These are phyloP conservation scores for Lachancea mirantina DNA, from an alignment of 805 yeast genomes.

Conservation along the genomic window DNA sequence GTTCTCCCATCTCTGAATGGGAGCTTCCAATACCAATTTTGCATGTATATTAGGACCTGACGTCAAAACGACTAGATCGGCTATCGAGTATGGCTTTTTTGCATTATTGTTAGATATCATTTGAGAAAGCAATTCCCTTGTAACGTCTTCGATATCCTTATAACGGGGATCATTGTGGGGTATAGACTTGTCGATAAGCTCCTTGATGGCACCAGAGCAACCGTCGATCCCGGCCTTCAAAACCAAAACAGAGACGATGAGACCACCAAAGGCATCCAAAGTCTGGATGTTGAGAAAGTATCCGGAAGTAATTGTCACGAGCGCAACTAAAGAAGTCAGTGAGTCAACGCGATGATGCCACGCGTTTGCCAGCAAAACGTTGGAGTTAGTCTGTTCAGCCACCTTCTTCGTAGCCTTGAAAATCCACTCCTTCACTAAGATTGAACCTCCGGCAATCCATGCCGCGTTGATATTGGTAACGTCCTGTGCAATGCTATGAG, in stretches of 20 bases:
- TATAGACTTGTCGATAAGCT: constrained; percentile 69
- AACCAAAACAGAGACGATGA: constrained; percentile 73
- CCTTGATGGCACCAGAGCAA: constrained; percentile 59
- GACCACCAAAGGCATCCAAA: constrained; percentile 89
- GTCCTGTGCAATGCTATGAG: constrained; percentile 32
- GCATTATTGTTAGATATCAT: constrained; percentile 38
- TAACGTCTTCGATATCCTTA: constrained; percentile 33
- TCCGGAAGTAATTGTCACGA: constrained; percentile 81
- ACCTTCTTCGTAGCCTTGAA: constrained; percentile 75
- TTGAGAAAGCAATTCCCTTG: constrained; percentile 31
- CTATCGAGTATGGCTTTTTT: constrained; percentile 32
- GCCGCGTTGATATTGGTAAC: constrained; percentile 83
- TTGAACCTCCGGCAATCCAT: constrained; percentile 89
- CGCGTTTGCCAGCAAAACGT: constrained; percentile 91
- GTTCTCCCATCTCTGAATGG: constrained; percentile 41
- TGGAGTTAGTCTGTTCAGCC: constrained; percentile 72
- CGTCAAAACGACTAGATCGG: constrained; percentile 41
- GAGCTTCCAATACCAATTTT: constrained; percentile 32
- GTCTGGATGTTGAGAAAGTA: constrained; percentile 70
- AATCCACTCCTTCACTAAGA: constrained; percentile 80
- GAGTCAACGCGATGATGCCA: constrained; percentile 98
- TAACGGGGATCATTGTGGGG: constrained; percentile 45
- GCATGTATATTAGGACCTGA: constrained; percentile 52
- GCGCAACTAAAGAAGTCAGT: constrained; percentile 83
- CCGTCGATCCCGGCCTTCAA: constrained; percentile 81